Evolutionary conservation across 2,329 filamentous ascomycete genomes (phyloP).

Genomic region (Septoria petroselini): DNA sequence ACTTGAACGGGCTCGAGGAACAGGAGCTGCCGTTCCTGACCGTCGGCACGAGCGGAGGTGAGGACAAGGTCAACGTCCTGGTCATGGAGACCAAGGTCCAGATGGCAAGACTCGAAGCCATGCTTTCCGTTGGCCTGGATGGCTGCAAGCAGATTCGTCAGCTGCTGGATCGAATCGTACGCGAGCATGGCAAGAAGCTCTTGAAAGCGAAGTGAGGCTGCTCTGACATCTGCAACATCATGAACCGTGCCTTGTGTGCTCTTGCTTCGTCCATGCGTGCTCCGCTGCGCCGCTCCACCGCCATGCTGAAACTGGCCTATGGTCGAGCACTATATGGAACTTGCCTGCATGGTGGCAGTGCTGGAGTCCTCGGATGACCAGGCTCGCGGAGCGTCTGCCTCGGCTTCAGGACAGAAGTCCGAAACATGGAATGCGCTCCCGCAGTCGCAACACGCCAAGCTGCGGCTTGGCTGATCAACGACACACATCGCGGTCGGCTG

Average conservation of each 20-base stretch:
- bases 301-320: no score
- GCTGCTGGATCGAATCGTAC: constrained; percentile 77
- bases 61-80: constrained; percentile 71
- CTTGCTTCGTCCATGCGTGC: neutral
- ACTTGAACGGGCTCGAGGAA: constrained; percentile 76
- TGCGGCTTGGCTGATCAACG: no score
- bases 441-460: no score
- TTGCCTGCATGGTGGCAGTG: no score
- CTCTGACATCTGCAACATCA: neutral
- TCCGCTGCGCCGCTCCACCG: neutral
- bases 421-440: no score
- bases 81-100: constrained; percentile 89
- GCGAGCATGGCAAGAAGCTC: constrained; percentile 65
- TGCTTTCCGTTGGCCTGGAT: constrained; percentile 89
- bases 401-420: no score
- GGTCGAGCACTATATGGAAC: no score
- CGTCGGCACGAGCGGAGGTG: constrained; percentile 60
- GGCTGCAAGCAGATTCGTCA: constrained; percentile 82
- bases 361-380: no score
- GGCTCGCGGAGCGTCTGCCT: no score
- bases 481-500: no score
- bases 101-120: constrained; percentile 75
- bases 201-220: constrained; percentile 42
- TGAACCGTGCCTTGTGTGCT: neutral
- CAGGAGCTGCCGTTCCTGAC: constrained; percentile 87